These are phyloP conservation scores for Aspergillus ustus DNA, from an alignment of 2,329 filamentous ascomycete genomes.

Conservation along the genomic window DNA sequence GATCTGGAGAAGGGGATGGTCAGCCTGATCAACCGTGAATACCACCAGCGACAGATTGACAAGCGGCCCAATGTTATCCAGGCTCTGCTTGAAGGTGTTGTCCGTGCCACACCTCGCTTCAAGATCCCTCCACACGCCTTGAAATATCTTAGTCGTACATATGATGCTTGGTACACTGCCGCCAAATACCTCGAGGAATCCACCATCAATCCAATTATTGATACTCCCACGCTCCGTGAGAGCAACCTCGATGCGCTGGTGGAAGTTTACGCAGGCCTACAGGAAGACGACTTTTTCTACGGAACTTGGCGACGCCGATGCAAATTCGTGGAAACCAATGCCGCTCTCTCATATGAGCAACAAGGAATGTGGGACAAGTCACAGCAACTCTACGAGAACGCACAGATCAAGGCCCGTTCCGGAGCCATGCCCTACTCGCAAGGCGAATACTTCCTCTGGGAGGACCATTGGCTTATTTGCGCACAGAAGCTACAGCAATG, in stretches of 20 bases:
- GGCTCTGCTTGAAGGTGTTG: constrained; percentile 84
- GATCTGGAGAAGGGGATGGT: constrained; percentile 92
- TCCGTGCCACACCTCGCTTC: constrained; percentile 81
- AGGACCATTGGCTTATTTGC: constrained; percentile 98
- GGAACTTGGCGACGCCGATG: constrained; percentile 94
- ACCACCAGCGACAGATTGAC: constrained; percentile 91
- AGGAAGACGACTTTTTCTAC: constrained; percentile 97
- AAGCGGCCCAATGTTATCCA: constrained; percentile 95
- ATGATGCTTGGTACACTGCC: constrained; percentile 97
- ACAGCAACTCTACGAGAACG: constrained; percentile 93
- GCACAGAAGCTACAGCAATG: constrained; percentile 98
- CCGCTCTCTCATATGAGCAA: constrained; percentile 95
- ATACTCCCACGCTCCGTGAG: constrained; percentile 82
- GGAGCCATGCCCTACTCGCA: constrained; percentile 96
- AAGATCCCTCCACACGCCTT: constrained; percentile 95
- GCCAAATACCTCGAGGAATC: constrained; percentile 87
- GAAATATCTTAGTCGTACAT: constrained; percentile 92
- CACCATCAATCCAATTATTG: constrained; percentile 80
- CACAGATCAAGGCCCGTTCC: constrained; percentile 95
- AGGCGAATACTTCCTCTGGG: constrained; percentile 98
- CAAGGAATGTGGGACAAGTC: constrained; percentile 99
- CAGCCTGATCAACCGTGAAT: constrained; percentile 90
- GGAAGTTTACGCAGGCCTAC: constrained; percentile 85
- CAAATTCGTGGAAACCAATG: constrained; percentile 97
- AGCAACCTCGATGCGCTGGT: constrained; percentile 96